These are phyloP conservation scores for Jacaranda copaia DNA, from an alignment of 257 asterid genomes.

Conservation along the genomic window DNA sequence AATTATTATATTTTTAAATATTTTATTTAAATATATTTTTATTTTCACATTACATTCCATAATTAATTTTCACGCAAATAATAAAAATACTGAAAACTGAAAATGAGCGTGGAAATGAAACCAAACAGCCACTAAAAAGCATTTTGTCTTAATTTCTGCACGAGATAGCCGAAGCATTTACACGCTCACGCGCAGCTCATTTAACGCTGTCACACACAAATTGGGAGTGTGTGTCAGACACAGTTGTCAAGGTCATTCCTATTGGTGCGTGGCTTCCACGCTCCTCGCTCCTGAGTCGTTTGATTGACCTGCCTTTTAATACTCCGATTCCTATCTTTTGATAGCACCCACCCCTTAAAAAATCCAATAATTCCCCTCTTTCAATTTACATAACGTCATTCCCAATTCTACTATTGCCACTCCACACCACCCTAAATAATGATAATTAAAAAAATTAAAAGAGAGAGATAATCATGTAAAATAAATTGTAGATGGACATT, in stretches of 20 bases:
- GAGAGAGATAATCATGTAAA: not conserved
- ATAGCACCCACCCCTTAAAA: not conserved
- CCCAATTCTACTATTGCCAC: constrained; percentile 22
- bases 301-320: not conserved
- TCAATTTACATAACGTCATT: not conserved
- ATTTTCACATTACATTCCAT: too few relatives aligned
- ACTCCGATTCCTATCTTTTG: constrained; percentile 13
- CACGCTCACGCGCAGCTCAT: constrained; percentile 28
- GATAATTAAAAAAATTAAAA: not conserved
- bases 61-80: too few relatives aligned
- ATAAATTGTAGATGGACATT: not conserved
- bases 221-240: constrained; percentile 23
- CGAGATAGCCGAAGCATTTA: constrained; percentile 4
- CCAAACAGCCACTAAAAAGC: too few relatives aligned
- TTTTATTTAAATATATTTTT: too few relatives aligned
- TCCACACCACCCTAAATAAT: not conserved
- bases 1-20: too few relatives aligned
- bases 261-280: constrained; percentile 6
- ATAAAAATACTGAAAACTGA: too few relatives aligned
- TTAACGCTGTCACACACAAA: constrained; percentile 36
- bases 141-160: constrained; percentile 4
- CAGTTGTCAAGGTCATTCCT: not conserved
- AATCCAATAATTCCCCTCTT: constrained; percentile 7
- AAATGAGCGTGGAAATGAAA: too few relatives aligned
- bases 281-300: not conserved